phyloP scores from a whole-genome alignment of 164 flowering plant species.

The Kalanchoe fedtschenkoi region DNA sequence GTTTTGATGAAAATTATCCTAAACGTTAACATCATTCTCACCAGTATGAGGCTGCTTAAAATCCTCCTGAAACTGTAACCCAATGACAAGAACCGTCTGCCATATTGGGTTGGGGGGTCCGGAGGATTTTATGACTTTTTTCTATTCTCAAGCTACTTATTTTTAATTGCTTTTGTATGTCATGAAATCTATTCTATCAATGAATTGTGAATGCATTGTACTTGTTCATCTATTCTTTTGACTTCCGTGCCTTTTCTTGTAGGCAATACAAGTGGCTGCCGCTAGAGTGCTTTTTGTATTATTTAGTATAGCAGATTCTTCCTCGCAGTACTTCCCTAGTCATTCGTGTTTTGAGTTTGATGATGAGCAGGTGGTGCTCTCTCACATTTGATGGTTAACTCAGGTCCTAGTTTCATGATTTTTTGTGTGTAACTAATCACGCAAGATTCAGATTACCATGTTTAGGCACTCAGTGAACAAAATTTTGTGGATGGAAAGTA shows the following conservation, averaged over 20 bases:
- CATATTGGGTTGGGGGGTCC: too few relatives aligned
- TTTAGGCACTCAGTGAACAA: conserved; percentile 33
- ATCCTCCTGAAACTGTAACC: too few relatives aligned
- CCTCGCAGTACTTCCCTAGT: conserved; percentile 29
- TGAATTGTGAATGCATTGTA: not conserved
- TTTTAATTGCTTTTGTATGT: too few relatives aligned
- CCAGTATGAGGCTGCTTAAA: too few relatives aligned
- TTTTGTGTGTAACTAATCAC: not conserved
- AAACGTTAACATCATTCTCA: too few relatives aligned
- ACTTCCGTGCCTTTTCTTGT: conserved; percentile 12
- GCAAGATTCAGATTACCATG: conserved; percentile 40
- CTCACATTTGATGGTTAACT: not conserved
- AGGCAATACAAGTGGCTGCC: conserved; percentile 79
- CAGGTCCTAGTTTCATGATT: not conserved
- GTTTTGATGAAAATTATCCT: too few relatives aligned
- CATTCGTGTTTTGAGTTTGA: conserved; percentile 47
- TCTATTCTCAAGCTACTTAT: too few relatives aligned
- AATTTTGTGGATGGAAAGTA: conserved; percentile 36
- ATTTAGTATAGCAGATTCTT: conserved; percentile 36
- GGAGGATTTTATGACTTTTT: too few relatives aligned
- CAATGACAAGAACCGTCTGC: too few relatives aligned
- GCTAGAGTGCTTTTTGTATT: conserved; percentile 53
- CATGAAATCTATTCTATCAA: too few relatives aligned
- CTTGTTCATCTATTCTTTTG: not conserved
- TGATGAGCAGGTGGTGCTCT: conserved; percentile 54